Base-by-base conservation (phyloP, 2,329 filamentous ascomycete species). In the Colletotrichum ledebouriae region DNA sequence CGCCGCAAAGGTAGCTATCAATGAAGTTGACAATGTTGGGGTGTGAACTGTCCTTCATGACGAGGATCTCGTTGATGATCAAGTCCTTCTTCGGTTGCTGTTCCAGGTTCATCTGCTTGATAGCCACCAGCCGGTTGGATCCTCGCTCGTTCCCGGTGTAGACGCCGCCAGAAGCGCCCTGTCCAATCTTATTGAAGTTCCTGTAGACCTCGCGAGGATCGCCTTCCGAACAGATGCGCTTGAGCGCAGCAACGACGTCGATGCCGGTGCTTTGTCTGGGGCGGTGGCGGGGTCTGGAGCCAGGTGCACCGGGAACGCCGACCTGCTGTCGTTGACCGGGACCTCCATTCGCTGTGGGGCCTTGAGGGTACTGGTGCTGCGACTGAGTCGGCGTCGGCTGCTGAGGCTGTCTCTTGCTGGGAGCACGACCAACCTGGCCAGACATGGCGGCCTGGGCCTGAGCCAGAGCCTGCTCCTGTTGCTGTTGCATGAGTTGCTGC, bases 11-110 rank as follows among this genome's bases (percentile, higher is more conserved):
- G 79, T 94, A 98, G 78, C 94, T 98, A 83, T 98, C 96, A 82
- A 98, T 95, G 80, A 98, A 99, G 80, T 99, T 99, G 81, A 99
- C 96, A 80, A 99, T 97, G 78, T 98, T 98, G 75, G 94, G 95
- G 78, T 99, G 96, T 67, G 93, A 96, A 84, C 94, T 98, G 76
- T 98, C 96, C 83, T 97, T 97, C 96, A 99, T 99, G 67, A 99
- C 96, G 67, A 99, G 82, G 73, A 99, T 99, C 78, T 99, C 96
- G 79, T 99, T 99, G 81, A 99, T 98, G 76, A 99, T 99, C 56
- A 98, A 84, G 75, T 99, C 96, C 80, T 99, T 99, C 87, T 98
- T 98, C 2, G 96, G 96, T 76, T 99, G 96, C 80, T 98, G 92
- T 79, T 98, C 96, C 63, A 99, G 83, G 73, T 98, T 98, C 96